These are phyloP conservation scores for Chytridium lagenaria DNA, from an alignment of 371 early-diverging fungal species.

Conservation along the genomic window DNA sequence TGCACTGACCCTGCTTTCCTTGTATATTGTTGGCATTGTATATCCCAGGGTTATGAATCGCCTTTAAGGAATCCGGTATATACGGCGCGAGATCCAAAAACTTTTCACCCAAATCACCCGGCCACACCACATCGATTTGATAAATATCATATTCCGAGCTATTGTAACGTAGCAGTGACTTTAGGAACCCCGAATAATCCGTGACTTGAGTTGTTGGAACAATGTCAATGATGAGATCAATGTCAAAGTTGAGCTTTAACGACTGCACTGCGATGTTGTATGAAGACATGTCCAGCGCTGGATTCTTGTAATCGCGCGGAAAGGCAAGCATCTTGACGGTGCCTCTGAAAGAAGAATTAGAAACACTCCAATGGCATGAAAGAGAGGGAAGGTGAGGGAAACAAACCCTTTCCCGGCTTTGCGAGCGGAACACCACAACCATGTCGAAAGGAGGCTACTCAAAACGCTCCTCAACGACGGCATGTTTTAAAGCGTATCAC, in stretches of 20 bases:
- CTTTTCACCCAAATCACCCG: not conserved
- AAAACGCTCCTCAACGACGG: no score
- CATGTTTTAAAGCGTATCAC: no score
- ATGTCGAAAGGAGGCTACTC: no score
- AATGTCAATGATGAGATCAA: not conserved
- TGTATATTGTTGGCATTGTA: slow-evolving; percentile 1
- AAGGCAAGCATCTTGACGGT: no score
- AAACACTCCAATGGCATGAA: no score
- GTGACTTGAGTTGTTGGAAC: not conserved
- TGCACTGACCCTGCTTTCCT: slow-evolving; percentile 6
- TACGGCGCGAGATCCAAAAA: not conserved
- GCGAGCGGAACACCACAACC: no score
- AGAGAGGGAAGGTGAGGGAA: no score
- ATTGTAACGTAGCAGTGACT: not conserved
- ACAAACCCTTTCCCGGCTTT: no score
- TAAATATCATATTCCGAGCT: not conserved
- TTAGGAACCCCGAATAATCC: not conserved
- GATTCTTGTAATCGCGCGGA: no score
- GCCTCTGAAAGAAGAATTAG: no score
- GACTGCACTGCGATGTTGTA: no score
- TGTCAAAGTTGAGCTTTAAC: not conserved
- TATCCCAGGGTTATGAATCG: not conserved
- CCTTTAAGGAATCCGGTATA: not conserved
- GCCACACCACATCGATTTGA: slow-evolving; percentile 18
- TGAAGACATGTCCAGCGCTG: no score